Conservation (phyloP, 2,329 filamentous ascomycete genomes). For the Pseudogymnoascus sp. region DNA sequence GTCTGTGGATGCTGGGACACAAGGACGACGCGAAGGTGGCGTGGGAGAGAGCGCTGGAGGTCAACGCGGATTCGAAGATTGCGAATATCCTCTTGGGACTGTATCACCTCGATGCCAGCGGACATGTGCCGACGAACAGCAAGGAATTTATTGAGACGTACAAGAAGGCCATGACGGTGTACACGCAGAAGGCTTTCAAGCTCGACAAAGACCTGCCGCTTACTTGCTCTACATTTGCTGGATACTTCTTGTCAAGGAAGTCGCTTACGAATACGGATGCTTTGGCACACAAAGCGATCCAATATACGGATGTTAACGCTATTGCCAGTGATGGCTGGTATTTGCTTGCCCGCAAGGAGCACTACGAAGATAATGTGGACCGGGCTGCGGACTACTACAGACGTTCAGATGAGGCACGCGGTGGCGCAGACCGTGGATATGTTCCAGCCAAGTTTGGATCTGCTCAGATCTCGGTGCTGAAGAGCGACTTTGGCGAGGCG, state of each 20-base stretch:
- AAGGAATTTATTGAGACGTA: constrained; percentile 78
- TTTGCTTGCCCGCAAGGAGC: constrained; percentile 81
- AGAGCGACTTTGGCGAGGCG: constrained; percentile 79
- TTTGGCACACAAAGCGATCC: constrained; percentile 85
- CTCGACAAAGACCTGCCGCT: constrained; percentile 84
- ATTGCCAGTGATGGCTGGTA: constrained; percentile 98
- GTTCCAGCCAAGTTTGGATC: constrained; percentile 91
- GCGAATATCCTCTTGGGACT: constrained; percentile 85
- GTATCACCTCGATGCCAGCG: constrained; percentile 81
- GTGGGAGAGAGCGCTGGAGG: constrained; percentile 80
- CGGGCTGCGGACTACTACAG: constrained; percentile 81
- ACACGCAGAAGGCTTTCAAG: constrained; percentile 90
- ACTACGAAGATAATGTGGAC: constrained; percentile 67
- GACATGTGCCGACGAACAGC: constrained; percentile 73
- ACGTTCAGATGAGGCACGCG: constrained; percentile 82
- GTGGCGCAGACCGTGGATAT: constrained; percentile 83
- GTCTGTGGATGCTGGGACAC: constrained; percentile 92
- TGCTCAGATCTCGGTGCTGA: constrained; percentile 79
- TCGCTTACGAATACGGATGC: constrained; percentile 74
- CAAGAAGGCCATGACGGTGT: constrained; percentile 89
- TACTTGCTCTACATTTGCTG: constrained; percentile 82
- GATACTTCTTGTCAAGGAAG: constrained; percentile 81
- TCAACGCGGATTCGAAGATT: constrained; percentile 76
- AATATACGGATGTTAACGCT: constrained; percentile 90
- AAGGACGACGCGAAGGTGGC: constrained; percentile 86